Evolutionary conservation across 148 eudicot genomes (phyloP).

Genomic region (Fallopia convolvulus): DNA sequence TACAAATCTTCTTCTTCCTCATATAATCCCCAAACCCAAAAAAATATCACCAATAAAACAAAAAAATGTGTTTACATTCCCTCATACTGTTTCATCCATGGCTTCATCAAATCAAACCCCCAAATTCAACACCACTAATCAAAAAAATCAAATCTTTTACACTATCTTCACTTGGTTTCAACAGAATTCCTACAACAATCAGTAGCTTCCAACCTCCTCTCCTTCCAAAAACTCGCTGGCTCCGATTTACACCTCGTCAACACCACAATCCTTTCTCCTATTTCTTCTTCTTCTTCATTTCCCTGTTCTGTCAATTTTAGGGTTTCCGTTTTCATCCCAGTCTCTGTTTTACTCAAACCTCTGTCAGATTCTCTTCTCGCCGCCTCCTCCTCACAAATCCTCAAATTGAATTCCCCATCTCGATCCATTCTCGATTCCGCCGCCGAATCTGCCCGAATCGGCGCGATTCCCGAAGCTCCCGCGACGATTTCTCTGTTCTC

Average conservation of each 20-base stretch:
- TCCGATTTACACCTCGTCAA: conserved; percentile 71
- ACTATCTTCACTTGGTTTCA: background rate
- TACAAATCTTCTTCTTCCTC: no score
- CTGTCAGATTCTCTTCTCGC: conserved; percentile 5
- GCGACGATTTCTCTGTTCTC: conserved; percentile 4
- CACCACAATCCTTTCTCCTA: background rate
- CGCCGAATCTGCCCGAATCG: conserved; percentile 15
- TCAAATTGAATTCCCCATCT: conserved; percentile 14
- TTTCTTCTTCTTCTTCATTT: background rate
- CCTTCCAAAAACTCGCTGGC: conserved; percentile 39
- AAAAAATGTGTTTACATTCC: background rate
- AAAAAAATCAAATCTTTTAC: background rate
- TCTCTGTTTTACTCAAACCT: background rate
- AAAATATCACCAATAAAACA: background rate
- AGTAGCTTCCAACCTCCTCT: conserved; percentile 18
- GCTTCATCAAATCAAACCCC: background rate
- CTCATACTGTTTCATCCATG: background rate
- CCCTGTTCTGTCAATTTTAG: background rate
- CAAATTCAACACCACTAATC: background rate
- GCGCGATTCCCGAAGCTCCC: conserved; percentile 13
- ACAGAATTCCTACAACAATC: conserved; percentile 2
- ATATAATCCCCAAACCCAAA: no score
- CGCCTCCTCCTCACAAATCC: background rate
- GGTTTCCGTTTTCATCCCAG: background rate
- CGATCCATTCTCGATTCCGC: conserved; percentile 15